These are phyloP conservation scores for Penicillium frequentans DNA, from an alignment of 2,329 filamentous ascomycete genomes.

Conservation along the genomic window DNA sequence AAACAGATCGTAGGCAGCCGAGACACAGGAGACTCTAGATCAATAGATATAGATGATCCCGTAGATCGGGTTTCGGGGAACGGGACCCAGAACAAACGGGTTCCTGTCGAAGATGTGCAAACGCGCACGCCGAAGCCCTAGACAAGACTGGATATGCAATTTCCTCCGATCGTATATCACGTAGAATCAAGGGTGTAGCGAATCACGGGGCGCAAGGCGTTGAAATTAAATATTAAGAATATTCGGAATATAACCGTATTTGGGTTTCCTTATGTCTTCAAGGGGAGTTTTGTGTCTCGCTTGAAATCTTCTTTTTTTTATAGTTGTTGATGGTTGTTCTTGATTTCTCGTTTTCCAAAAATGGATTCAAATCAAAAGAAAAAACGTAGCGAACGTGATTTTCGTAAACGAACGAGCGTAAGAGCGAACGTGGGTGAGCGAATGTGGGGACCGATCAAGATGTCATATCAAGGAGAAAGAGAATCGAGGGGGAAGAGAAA, in stretches of 20 bases:
- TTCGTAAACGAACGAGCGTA: slow-evolving; percentile 39
- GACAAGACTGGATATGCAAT: not conserved
- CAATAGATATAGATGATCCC: not conserved
- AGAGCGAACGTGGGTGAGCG: slow-evolving; percentile 37
- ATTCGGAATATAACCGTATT: slow-evolving; percentile 17
- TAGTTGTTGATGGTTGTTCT: not conserved
- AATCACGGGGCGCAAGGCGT: slow-evolving; percentile 19
- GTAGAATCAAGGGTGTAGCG: slow-evolving; percentile 11
- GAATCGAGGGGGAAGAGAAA: slow-evolving; percentile 13
- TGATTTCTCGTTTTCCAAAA: slow-evolving; percentile 7
- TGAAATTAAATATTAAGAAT: slow-evolving; percentile 28
- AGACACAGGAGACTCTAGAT: slow-evolving; percentile 13
- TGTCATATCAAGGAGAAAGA: slow-evolving; percentile 26
- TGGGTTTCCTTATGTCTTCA: slow-evolving; percentile 8
- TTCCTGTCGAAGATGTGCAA: slow-evolving; percentile 8
- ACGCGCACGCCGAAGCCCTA: slow-evolving; percentile 16
- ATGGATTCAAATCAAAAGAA: not conserved
- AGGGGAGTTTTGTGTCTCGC: not conserved
- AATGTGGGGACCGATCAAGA: slow-evolving; percentile 31
- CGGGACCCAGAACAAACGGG: slow-evolving; percentile 2
- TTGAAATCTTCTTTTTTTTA: not conserved
- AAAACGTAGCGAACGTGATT: slow-evolving; percentile 42
- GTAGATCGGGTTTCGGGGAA: not conserved
- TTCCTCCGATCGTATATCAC: slow-evolving; percentile 1
- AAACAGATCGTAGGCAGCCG: slow-evolving; percentile 19